Base-by-base conservation (phyloP, 371 early-diverging fungal genomes). In the Mucor circinelloides region DNA sequence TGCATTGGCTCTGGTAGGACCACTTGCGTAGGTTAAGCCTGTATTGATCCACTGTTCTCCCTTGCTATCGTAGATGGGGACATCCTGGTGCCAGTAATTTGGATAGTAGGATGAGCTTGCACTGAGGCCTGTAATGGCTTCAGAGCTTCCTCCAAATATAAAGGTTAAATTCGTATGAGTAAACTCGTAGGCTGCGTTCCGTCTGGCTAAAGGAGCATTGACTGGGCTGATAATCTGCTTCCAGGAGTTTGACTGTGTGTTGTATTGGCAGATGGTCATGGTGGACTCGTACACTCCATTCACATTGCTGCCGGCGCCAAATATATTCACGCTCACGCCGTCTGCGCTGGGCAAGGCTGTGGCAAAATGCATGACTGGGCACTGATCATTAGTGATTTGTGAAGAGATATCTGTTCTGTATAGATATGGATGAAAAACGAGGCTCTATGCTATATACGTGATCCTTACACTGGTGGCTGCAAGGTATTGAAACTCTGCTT, bases 341-440 rank as follows among this genome's bases (percentile, higher is more conserved):
- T 64, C 67, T 17, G 60, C 34, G 58, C 27, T 57, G 19, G 31
- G 50, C 4, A 61, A 54, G 21, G 70, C 67, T 60, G 58, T 60
- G 10, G 70, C 70, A 58, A 70, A 74, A 54, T 70, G 74, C 56
- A 74, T 67, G 17, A 70, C 57, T 6, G 70, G 74, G 32, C 74
- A 74, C 30, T 66, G 42, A 13, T 57, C 50, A 21, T 64, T 70
- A 17, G 48, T 44, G 12, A 74, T 60, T 23, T 23, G 25, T 13
- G 44, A 44, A 0, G 70, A 67, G n/a, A 50, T 15, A 21, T 66
- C 66, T 25, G 50, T 9, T 5, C 66, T 66, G 30, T 27, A 58
- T 19, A 13, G 7, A 21, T 7, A 21, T 36, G 30, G 10, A n/a
- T 58, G n/a, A n/a, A 19, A 58, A 36, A 23, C 10, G 25, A 42